Percentiles rank a stretch among this genome's conserved stretches.
These are phyloP conservation scores for Penicillium silybi DNA, from an alignment of 495 filamentous ascomycete genomes.

Conservation along the genomic window DNA sequence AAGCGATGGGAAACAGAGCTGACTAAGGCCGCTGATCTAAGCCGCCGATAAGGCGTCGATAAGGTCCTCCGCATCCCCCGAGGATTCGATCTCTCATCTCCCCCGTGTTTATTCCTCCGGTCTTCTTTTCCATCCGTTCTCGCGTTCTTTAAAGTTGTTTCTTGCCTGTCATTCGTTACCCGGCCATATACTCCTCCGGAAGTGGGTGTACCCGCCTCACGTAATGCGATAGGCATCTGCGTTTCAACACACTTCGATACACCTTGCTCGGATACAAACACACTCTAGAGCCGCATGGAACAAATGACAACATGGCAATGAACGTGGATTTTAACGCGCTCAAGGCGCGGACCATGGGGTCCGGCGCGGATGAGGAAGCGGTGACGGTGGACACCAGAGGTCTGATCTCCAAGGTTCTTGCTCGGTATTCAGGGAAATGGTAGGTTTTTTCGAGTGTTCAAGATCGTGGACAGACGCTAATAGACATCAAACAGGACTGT, in stretches of 20 bases:
- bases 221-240: slow-evolving; percentile 10
- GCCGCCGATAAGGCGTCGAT: slow-evolving; percentile 14
- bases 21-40: slow-evolving; percentile 10
- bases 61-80: slow-evolving; percentile 16
- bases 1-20: slow-evolving; percentile 15
- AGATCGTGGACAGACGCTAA: slow-evolving; percentile 3
- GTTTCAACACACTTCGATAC: slow-evolving; percentile 1
- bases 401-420: slow-evolving; percentile 95
- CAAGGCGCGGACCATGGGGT: slow-evolving; percentile 78
- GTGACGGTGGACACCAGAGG: slow-evolving; percentile 97
- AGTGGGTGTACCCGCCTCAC: not conserved
- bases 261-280: not conserved
- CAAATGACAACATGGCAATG: slow-evolving; percentile 46
- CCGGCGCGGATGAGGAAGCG: slow-evolving; percentile 89
- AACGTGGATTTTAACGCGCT: slow-evolving; percentile 76
- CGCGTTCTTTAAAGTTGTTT: not conserved
- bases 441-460: slow-evolving; percentile 9
- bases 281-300: not conserved
- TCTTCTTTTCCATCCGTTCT: not conserved
- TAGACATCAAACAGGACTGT: slow-evolving; percentile 43
- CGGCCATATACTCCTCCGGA: not conserved
- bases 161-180: not conserved
- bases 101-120: not conserved
- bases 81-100: not conserved
- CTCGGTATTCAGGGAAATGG: slow-evolving; percentile 93